These are phyloP conservation scores for Yamagishiella unicocca DNA, from an alignment of 139 green algal species.

Conservation along the genomic window DNA sequence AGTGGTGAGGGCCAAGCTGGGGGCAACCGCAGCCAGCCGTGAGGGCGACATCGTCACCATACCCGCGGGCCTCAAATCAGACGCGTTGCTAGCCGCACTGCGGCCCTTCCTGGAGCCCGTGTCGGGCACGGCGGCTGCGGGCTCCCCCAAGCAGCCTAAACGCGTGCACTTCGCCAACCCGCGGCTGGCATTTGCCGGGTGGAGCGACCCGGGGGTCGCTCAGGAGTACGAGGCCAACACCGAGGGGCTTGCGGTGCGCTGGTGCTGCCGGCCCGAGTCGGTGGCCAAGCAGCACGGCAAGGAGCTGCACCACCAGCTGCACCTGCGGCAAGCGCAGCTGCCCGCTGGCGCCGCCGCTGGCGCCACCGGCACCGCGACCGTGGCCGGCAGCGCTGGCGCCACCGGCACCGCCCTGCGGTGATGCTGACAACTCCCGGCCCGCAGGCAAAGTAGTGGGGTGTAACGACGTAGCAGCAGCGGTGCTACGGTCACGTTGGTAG, in stretches of 20 bases:
- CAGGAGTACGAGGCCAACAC: background rate
- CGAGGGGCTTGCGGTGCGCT: background rate
- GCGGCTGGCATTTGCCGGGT: constrained; percentile 25
- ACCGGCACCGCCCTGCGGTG: too few relatives aligned
- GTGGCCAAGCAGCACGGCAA: constrained; percentile 37
- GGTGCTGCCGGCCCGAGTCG: constrained; percentile 45
- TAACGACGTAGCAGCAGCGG: too few relatives aligned
- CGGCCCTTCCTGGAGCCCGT: background rate
- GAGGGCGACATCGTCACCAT: constrained; percentile 20
- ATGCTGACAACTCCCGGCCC: too few relatives aligned
- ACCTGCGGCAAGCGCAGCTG: background rate
- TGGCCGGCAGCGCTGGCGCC: too few relatives aligned
- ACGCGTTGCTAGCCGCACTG: background rate
- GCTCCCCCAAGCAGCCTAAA: background rate
- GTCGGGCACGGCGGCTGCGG: background rate
- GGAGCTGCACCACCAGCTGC: constrained; percentile 42
- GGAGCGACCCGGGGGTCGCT: constrained; percentile 17
- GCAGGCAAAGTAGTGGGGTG: too few relatives aligned
- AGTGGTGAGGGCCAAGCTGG: background rate
- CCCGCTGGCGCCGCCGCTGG: too few relatives aligned
- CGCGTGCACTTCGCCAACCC: constrained; percentile 42
- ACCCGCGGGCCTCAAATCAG: constrained; percentile 10
- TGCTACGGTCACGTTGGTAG: too few relatives aligned
- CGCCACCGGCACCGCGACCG: too few relatives aligned
- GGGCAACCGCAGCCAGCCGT: background rate